Conservation (phyloP, 2,329 filamentous ascomycete species). For the Alternaria tenuissima region DNA sequence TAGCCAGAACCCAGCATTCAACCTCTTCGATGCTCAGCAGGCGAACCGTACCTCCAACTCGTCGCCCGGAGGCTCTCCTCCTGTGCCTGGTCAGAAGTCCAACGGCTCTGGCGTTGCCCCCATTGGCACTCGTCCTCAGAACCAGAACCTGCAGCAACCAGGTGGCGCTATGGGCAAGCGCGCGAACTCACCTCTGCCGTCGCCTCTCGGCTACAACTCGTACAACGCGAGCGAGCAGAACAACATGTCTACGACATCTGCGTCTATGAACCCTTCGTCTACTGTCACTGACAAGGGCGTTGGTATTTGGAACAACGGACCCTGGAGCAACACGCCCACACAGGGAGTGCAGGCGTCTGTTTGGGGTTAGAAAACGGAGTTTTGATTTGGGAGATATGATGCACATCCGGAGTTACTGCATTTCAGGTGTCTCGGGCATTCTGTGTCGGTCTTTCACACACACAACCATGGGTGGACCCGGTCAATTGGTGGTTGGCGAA, state of each 20-base stretch:
- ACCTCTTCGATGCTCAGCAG: slow-evolving; percentile 66
- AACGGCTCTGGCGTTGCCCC: slow-evolving; percentile 78
- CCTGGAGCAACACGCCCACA: slow-evolving; percentile 76
- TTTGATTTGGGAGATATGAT: slow-evolving; percentile 49
- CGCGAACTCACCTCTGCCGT: slow-evolving; percentile 89
- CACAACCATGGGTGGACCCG: slow-evolving; percentile 38
- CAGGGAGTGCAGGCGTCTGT: slow-evolving; percentile 91
- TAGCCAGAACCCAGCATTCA: slow-evolving; percentile 62
- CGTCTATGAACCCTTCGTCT: slow-evolving; percentile 65
- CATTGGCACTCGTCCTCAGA: slow-evolving; percentile 84
- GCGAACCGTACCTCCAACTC: slow-evolving; percentile 83
- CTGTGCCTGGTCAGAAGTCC: slow-evolving; percentile 69
- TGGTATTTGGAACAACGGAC: slow-evolving; percentile 76
- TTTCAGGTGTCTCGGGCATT: slow-evolving; percentile 54
- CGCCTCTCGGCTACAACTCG: slow-evolving; percentile 74
- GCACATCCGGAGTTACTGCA: slow-evolving; percentile 55
- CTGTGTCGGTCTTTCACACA: slow-evolving; percentile 47
- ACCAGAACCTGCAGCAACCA: slow-evolving; percentile 64
- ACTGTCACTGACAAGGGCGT: slow-evolving; percentile 55
- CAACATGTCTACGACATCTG: slow-evolving; percentile 58
- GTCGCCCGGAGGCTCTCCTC: slow-evolving; percentile 83
- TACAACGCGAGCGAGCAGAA: slow-evolving; percentile 67
- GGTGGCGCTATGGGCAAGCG: slow-evolving; percentile 75
- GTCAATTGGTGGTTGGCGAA: slow-evolving; percentile 39
- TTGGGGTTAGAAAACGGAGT: slow-evolving; percentile 73